A percentile compares a stretch with the other conserved stretches of the same genome.
phyloP scores from a whole-genome alignment of 176 grass and related monocot species.

The Alopecurus myosuroides region DNA sequence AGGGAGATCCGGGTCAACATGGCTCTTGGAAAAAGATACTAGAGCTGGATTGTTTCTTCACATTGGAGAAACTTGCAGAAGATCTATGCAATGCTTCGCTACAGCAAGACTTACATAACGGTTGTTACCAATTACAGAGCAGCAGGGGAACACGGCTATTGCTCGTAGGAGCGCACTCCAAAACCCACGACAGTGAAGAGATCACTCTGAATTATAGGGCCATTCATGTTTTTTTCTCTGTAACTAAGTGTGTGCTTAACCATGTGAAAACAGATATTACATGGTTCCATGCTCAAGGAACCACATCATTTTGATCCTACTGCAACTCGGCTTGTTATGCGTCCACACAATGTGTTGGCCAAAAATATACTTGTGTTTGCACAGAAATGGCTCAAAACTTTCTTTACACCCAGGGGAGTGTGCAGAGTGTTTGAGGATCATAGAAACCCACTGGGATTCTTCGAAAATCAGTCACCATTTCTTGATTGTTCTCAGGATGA shows the following conservation, averaged over 20 bases:
- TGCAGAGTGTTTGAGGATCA: no score
- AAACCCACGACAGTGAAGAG: not conserved
- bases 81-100: not conserved
- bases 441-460: no score
- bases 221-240: not conserved
- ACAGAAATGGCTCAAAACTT: no score
- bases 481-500: no score
- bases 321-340: not conserved
- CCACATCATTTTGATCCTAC: not conserved
- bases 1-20: constrained; percentile 68
- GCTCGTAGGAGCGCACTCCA: not conserved
- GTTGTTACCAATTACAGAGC: not conserved
- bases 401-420: no score
- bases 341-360: not conserved
- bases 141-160: not conserved
- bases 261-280: not conserved
- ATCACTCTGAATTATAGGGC: not conserved
- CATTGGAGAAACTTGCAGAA: not conserved
- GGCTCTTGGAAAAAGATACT: constrained; percentile 58
- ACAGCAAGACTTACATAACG: not conserved
- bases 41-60: constrained; percentile 3
- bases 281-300: constrained; percentile 1
- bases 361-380: not conserved
- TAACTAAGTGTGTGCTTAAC: not conserved
- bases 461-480: no score